phyloP scores from a whole-genome alignment of 1,284 basidiomycete genomes.

The Taiwanofungus camphoratus region DNA sequence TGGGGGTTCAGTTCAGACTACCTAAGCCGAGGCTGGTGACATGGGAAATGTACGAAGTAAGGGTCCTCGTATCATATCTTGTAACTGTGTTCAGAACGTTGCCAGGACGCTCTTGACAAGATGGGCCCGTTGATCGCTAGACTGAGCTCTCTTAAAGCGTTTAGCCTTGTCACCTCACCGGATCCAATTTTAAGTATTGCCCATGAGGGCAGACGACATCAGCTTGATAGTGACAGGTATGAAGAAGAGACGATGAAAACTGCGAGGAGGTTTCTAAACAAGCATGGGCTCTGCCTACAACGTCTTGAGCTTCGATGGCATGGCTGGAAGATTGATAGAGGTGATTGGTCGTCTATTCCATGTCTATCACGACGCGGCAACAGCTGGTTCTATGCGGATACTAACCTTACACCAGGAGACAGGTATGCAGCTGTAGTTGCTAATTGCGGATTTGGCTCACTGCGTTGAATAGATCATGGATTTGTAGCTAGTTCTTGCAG shows the following conservation, averaged over 20 bases:
- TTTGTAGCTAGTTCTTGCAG: too few species aligned
- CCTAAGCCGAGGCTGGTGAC: neutral
- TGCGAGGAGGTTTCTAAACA: constrained; percentile 11
- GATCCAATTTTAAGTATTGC: constrained; percentile 13
- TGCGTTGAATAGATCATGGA: neutral
- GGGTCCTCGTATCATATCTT: neutral
- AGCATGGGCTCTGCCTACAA: constrained; percentile 8
- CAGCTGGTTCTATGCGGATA: constrained; percentile 14
- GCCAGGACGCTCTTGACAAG: constrained; percentile 11
- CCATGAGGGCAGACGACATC: neutral
- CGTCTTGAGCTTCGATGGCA: constrained; percentile 24
- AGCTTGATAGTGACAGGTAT: neutral
- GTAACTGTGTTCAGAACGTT: constrained; percentile 1
- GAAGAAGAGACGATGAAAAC: constrained; percentile 12
- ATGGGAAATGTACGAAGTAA: constrained; percentile 8
- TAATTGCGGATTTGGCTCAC: neutral
- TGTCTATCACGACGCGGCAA: constrained; percentile 16
- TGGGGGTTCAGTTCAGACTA: constrained; percentile 7
- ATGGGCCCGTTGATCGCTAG: constrained; percentile 11
- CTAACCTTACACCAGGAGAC: neutral
- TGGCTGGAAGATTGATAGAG: constrained; percentile 17
- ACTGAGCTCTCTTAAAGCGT: constrained; percentile 11
- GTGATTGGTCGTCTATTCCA: constrained; percentile 12
- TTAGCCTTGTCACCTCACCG: constrained; percentile 19
- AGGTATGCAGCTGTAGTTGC: neutral